These are phyloP conservation scores for Colletotrichum neosansevieriae DNA, from an alignment of 2,329 filamentous ascomycete genomes.

Conservation along the genomic window DNA sequence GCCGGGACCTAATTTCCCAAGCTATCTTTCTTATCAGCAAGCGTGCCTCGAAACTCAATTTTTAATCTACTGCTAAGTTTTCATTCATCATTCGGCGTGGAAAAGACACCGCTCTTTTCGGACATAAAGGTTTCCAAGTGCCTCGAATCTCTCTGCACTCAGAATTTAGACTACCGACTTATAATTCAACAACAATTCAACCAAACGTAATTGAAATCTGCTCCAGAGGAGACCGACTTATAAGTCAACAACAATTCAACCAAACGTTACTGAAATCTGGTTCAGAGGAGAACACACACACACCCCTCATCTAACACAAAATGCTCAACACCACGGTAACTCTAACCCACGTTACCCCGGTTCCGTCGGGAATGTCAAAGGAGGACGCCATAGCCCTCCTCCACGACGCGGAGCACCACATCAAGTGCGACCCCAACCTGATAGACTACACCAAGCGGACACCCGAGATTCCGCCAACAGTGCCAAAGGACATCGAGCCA, in stretches of 20 bases:
- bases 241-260: too few relatives aligned
- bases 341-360: slow-evolving; percentile 56
- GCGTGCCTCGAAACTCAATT: not conserved
- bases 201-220: not conserved
- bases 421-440: slow-evolving; percentile 65
- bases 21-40: not conserved
- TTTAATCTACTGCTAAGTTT: too few relatives aligned
- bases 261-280: not conserved
- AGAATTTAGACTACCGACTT: too few relatives aligned
- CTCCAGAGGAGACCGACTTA: not conserved
- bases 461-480: slow-evolving; percentile 45
- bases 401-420: slow-evolving; percentile 64
- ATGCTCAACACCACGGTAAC: slow-evolving; percentile 59
- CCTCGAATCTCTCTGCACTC: not conserved
- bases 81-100: too few relatives aligned
- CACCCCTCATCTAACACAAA: slow-evolving; percentile 24
- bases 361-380: slow-evolving; percentile 54
- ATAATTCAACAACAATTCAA: too few relatives aligned
- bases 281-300: not conserved
- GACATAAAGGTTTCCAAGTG: too few relatives aligned
- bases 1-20: not conserved
- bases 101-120: too few relatives aligned
- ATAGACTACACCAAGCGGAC: slow-evolving; percentile 50
- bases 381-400: slow-evolving; percentile 58
- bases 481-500: slow-evolving; percentile 46